Base-by-base conservation (phyloP, 306 rosid species). In the Calophaca sinica region DNA sequence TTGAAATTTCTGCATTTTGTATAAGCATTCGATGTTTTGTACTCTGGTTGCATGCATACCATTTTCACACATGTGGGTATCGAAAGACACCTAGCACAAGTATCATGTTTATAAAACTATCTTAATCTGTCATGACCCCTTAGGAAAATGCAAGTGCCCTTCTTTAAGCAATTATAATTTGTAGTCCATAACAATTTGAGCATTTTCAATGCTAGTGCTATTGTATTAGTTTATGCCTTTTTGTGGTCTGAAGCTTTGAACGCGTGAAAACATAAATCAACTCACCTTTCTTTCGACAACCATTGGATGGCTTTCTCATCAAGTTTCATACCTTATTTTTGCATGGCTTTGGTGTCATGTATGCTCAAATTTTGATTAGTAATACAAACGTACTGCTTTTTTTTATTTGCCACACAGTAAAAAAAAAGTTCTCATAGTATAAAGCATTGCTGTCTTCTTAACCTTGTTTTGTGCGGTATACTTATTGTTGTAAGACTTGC, bases 1-100 rank as follows among this genome's bases (percentile, higher is more conserved):
- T 50, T 70, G 42, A 52, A 58, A 38, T 28, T 84, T 49, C 62
- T 61, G 12, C n/a, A 66, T 15, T 68, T 66, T 61, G 35, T 61
- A 33, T 29, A 42, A 44, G 9, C 60, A 5, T 39, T 72, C 4
- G 31, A 9, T 66, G 58, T 50, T 29, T 61, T 76, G 28, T 54
- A 33, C 32, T 83, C 26, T 62, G 9, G 58, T 52, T 79, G 35
- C 57, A 20, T 70, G 48, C 20, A 11, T 55, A 11, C 1, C 33
- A 28, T 41, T 48, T 63, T 41, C 14, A 54, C 38, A 39, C 70
- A 12, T 41, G 52, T 38, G n/a, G n/a, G 51, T 59, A 31, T 68
- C 5, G 32, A 12, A 67, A 67, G 50, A 44, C 35, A 28, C 7
- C 8, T 39, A 20, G 26, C 1, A 20, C 26, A 20, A 20, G 26